Percentiles rank a stretch among this genome's conserved stretches.
phyloP scores from a whole-genome alignment of 345 rosid species.

The Laguncularia racemosa region DNA sequence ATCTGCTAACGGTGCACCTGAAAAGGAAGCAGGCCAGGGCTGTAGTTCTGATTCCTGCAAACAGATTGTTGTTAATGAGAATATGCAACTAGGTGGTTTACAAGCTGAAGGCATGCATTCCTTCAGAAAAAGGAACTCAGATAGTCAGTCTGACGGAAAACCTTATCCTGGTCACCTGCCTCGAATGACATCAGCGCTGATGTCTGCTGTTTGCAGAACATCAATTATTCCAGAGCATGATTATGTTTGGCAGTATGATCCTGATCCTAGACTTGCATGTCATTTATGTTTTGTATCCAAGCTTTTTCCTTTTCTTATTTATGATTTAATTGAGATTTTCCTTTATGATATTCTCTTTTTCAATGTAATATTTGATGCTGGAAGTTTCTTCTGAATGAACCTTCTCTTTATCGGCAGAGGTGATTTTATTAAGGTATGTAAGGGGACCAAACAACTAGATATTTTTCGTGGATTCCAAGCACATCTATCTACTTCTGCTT shows the following conservation, averaged over 20 bases:
- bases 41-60: constrained; percentile 29
- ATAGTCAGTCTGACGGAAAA: constrained; percentile 20
- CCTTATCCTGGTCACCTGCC: constrained; percentile 21
- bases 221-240: constrained; percentile 76
- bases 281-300: not conserved
- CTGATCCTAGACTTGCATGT: constrained; percentile 9
- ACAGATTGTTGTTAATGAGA: constrained; percentile 25
- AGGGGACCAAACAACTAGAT: constrained; percentile 36
- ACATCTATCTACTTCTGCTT: constrained; percentile 60
- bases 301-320: constrained; percentile 1
- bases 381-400: constrained; percentile 3
- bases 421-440: constrained; percentile 59
- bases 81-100: constrained; percentile 29
- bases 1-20: constrained; percentile 40
- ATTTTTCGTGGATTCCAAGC: constrained; percentile 79
- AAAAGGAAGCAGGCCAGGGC: constrained; percentile 23
- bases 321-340: not conserved
- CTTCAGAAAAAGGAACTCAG: constrained; percentile 22
- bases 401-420: constrained; percentile 49
- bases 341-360: not conserved
- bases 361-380: not conserved
- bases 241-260: constrained; percentile 83
- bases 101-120: constrained; percentile 21
- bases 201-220: constrained; percentile 23
- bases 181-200: constrained; percentile 19